Conservation (phyloP, 208 protist species). For the Leishmania braziliensis region DNA sequence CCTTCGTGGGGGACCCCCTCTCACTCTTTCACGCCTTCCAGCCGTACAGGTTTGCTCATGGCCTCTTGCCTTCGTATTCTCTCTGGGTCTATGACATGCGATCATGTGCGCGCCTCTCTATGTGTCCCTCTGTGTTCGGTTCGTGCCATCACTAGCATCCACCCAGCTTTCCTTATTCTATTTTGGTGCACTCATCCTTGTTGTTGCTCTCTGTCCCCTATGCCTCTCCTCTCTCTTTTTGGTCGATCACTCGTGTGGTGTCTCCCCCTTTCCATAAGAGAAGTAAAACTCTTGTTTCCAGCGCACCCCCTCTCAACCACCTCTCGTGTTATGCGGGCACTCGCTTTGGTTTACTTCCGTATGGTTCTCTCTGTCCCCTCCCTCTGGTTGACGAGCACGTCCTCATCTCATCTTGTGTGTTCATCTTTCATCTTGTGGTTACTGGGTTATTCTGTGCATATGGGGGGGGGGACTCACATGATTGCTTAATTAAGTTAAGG, state of each 20-base stretch:
- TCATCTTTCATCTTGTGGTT: background rate
- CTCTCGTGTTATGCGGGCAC: too few relatives aligned
- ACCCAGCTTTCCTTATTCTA: background rate
- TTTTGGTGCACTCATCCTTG: background rate
- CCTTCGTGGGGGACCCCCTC: background rate
- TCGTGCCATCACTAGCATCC: too few relatives aligned
- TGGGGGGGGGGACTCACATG: too few relatives aligned
- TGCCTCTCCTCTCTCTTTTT: background rate
- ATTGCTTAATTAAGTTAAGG: too few relatives aligned
- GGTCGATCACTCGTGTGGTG: too few relatives aligned
- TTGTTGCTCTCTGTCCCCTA: background rate
- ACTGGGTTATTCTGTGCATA: background rate
- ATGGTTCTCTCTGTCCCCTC: too few relatives aligned
- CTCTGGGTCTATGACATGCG: background rate
- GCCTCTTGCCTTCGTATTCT: background rate
- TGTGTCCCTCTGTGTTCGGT: background rate
- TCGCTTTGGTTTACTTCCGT: too few relatives aligned
- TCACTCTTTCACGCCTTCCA: background rate
- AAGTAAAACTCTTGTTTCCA: too few relatives aligned
- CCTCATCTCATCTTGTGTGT: too few relatives aligned
- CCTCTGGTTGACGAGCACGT: too few relatives aligned
- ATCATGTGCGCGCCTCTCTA: background rate
- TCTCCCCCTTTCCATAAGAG: too few relatives aligned
- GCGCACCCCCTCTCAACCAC: too few relatives aligned
- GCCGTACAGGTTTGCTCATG: background rate